phyloP scores from a whole-genome alignment of 306 rosid genomes.

The Lablab purpureus region DNA sequence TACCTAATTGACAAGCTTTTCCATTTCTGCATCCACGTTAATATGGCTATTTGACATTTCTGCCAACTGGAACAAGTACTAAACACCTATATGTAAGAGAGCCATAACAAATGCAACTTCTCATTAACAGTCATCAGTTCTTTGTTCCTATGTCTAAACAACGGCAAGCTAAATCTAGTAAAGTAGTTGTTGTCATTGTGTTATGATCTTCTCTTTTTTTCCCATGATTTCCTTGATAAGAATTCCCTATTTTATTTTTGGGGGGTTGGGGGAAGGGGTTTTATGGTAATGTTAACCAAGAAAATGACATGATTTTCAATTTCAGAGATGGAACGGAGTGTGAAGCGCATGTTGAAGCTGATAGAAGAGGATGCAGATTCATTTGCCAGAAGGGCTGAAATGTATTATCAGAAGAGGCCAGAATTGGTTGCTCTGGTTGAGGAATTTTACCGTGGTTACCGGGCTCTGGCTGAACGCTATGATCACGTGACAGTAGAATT shows the following conservation, averaged over 20 bases:
- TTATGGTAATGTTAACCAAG: slow-evolving; percentile 42
- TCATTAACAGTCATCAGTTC: too few relatives aligned
- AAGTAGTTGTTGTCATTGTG: slow-evolving; percentile 7
- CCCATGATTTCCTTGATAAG: slow-evolving; percentile 36
- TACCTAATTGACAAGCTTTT: not conserved
- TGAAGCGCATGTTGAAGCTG: slow-evolving; percentile 93
- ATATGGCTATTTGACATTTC: not conserved
- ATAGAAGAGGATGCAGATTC: slow-evolving; percentile 97
- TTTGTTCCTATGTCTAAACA: slow-evolving; percentile 30
- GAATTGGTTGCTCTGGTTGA: slow-evolving; percentile 88
- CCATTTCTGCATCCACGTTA: not conserved
- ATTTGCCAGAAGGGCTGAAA: slow-evolving; percentile 92
- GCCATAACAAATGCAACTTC: too few relatives aligned
- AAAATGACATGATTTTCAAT: slow-evolving; percentile 55
- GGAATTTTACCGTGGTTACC: slow-evolving; percentile 85
- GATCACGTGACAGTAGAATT: slow-evolving; percentile 89
- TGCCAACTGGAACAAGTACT: not conserved
- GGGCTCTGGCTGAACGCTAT: slow-evolving; percentile 92
- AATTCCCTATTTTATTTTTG: not conserved
- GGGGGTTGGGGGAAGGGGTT: not conserved
- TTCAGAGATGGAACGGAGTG: slow-evolving; percentile 86
- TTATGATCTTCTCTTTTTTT: slow-evolving; percentile 42
- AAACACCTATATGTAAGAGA: not conserved
- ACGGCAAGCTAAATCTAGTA: slow-evolving; percentile 46
- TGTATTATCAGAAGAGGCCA: slow-evolving; percentile 97